phyloP scores from a whole-genome alignment of 805 yeast genomes.

The Wickerhamiella shivajii region DNA sequence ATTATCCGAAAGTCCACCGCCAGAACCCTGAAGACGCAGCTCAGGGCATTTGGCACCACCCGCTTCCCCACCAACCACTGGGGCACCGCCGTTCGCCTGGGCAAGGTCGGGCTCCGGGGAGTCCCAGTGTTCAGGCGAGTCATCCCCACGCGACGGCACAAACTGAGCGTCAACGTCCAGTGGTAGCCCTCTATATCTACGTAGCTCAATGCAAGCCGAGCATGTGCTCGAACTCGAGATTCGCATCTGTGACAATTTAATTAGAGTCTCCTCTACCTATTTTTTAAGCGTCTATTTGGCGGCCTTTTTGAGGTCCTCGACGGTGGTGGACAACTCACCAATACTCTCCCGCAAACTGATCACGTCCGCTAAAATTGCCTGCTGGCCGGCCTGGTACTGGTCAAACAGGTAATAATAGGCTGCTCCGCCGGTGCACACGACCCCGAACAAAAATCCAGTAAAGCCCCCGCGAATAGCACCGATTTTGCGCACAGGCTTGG shows the following conservation, averaged over 20 bases:
- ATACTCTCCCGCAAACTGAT: slow-evolving; percentile 55
- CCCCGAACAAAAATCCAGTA: slow-evolving; percentile 69
- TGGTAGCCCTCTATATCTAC: too few relatives aligned
- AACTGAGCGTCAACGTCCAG: too few relatives aligned
- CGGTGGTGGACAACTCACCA: slow-evolving; percentile 51
- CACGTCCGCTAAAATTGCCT: slow-evolving; percentile 61
- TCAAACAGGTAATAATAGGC: slow-evolving; percentile 68
- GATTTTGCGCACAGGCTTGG: slow-evolving; percentile 10
- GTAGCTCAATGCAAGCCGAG: too few relatives aligned
- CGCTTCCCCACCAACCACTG: too few relatives aligned
- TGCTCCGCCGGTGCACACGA: slow-evolving; percentile 55
- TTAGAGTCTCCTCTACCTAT: background rate
- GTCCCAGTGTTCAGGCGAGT: too few relatives aligned
- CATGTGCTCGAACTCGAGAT: too few relatives aligned
- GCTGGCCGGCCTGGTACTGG: slow-evolving; percentile 59
- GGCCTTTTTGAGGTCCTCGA: slow-evolving; percentile 39
- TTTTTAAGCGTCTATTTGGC: slow-evolving; percentile 1
- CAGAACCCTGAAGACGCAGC: too few relatives aligned
- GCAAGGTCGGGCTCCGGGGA: too few relatives aligned
- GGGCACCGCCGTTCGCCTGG: too few relatives aligned
- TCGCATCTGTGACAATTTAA: background rate
- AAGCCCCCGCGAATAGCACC: slow-evolving; percentile 28
- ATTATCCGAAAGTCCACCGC: too few relatives aligned
- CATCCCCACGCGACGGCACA: too few relatives aligned
- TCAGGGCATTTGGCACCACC: too few relatives aligned